phyloP scores from a whole-genome alignment of 139 green algal genomes.

The Micromonas pusilla region DNA sequence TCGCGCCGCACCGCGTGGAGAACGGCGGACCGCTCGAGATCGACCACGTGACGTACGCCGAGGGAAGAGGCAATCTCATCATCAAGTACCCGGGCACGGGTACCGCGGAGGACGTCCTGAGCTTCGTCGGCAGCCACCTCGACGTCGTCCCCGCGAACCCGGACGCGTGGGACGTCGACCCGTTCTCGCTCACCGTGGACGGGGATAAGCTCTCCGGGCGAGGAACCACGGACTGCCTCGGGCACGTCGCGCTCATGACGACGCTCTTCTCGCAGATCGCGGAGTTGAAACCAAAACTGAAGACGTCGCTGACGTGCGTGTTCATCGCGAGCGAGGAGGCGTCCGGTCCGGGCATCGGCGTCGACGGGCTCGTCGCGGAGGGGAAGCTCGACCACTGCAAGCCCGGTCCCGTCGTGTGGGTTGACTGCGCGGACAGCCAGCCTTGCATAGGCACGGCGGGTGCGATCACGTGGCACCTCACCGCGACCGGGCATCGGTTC shows the following conservation, averaged over 20 bases:
- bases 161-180: slow-evolving; percentile 62
- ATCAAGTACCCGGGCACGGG: slow-evolving; percentile 53
- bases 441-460: slow-evolving; percentile 65
- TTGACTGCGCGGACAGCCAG: slow-evolving; percentile 59
- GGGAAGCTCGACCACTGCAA: slow-evolving; percentile 52
- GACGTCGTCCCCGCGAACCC: slow-evolving; percentile 70
- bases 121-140: slow-evolving; percentile 63
- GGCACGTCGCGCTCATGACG: slow-evolving; percentile 65
- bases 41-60: slow-evolving; percentile 52
- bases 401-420: slow-evolving; percentile 48
- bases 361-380: slow-evolving; percentile 56
- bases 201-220: slow-evolving; percentile 59
- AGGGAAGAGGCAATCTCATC: slow-evolving; percentile 64
- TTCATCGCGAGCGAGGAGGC: slow-evolving; percentile 76
- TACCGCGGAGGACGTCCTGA: slow-evolving; percentile 40
- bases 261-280: slow-evolving; percentile 53
- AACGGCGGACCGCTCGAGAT: slow-evolving; percentile 54
- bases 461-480: slow-evolving; percentile 42
- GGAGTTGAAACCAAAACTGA: slow-evolving; percentile 43
- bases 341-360: slow-evolving; percentile 52
- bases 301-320: slow-evolving; percentile 54
- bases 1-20: slow-evolving; percentile 50
- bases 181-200: slow-evolving; percentile 56
- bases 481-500: slow-evolving; percentile 48
- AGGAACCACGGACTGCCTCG: slow-evolving; percentile 70